Evolutionary conservation across 768 basidiomycete species (phyloP).

Genomic region (Rhizopogon vesiculosus): DNA sequence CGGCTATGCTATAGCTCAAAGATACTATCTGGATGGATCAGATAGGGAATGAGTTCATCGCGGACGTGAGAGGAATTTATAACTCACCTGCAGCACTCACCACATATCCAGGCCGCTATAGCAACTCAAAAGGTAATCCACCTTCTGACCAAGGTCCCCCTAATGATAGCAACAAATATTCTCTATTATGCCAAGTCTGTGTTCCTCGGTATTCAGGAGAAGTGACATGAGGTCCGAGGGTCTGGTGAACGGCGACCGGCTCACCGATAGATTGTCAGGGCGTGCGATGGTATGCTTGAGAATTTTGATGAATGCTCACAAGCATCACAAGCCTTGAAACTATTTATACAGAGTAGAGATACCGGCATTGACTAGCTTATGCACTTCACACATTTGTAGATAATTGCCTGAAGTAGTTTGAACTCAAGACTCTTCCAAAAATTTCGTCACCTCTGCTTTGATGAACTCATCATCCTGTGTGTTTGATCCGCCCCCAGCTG

Average conservation of each 20-base stretch:
- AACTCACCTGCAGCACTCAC: no score
- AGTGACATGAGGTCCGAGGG: background rate
- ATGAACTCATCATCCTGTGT: conserved; percentile 37
- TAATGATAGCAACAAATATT: background rate
- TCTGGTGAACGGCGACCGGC: background rate
- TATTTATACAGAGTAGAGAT: background rate
- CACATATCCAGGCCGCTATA: no score
- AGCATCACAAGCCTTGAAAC: background rate
- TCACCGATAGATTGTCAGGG: background rate
- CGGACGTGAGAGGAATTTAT: no score
- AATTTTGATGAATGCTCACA: background rate
- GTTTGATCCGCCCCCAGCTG: conserved; percentile 43
- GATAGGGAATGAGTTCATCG: no score
- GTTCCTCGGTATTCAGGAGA: background rate
- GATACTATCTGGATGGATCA: no score
- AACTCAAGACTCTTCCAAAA: conserved; percentile 32
- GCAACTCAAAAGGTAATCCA: background rate
- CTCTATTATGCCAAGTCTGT: no score
- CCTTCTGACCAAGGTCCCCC: background rate
- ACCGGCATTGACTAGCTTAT: background rate
- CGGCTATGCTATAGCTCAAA: no score
- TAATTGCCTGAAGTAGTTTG: background rate
- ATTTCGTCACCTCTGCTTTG: conserved; percentile 34
- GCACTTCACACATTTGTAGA: background rate
- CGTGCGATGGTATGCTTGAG: background rate